phyloP scores from a whole-genome alignment of 1,284 basidiomycete genomes.

The Ganoderma boninense region DNA sequence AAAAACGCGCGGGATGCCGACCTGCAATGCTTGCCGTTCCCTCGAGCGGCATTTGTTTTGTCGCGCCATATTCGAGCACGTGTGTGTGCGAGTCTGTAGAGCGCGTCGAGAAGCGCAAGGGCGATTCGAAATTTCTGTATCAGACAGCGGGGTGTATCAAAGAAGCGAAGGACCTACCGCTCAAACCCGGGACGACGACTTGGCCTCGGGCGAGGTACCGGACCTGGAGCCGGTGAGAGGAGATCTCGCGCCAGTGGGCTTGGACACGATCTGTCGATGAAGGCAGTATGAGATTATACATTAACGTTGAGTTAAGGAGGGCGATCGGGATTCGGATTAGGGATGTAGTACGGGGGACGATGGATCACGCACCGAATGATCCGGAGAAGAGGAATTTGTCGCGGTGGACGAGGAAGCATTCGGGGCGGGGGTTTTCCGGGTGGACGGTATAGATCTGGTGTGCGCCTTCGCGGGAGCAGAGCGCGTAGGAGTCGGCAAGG shows the following conservation, averaged over 20 bases:
- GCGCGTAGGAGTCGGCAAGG: constrained; percentile 52
- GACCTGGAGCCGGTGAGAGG: constrained; percentile 40
- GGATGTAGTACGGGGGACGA: too few species aligned
- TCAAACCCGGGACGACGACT: constrained; percentile 73
- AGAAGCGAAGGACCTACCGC: constrained; percentile 52
- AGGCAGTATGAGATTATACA: too few species aligned
- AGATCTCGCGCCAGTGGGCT: constrained; percentile 21
- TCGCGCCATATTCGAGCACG: constrained; percentile 79
- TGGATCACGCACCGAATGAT: constrained; percentile 54
- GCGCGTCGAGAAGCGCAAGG: not conserved
- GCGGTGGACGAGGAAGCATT: constrained; percentile 67
- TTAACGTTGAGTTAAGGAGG: not conserved
- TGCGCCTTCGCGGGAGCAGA: constrained; percentile 62
- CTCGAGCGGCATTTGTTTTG: constrained; percentile 69
- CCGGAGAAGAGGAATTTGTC: constrained; percentile 61
- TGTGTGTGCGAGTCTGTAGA: constrained; percentile 82
- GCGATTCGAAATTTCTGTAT: not conserved
- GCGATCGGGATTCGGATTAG: not conserved
- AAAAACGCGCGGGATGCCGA: constrained; percentile 31
- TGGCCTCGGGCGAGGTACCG: constrained; percentile 61
- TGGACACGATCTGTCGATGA: constrained; percentile 21
- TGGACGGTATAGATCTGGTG: constrained; percentile 69
- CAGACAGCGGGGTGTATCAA: not conserved
- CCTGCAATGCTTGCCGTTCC: constrained; percentile 69
- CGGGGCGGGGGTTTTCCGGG: constrained; percentile 51